Percentiles rank a stretch among this genome's conserved stretches.
Conservation (phyloP, 257 asterid species). For the Mitragyna speciosa region DNA sequence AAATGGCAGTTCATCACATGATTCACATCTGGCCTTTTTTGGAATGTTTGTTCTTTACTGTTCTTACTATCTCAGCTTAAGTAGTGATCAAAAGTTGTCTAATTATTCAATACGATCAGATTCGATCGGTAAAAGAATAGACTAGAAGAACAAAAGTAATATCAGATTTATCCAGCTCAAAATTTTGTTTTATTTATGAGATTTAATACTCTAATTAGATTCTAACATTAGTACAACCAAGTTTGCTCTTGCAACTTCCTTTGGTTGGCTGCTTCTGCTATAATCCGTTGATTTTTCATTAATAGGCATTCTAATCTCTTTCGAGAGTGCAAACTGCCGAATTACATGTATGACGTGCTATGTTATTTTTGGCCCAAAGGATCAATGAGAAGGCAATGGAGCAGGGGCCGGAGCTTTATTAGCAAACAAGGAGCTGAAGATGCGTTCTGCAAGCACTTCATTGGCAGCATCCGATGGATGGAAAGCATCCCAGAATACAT, state of each 20-base stretch:
- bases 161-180: conserved; percentile 1
- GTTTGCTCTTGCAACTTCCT: not conserved
- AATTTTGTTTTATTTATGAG: not conserved
- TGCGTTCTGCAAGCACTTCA: conserved; percentile 53
- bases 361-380: not conserved
- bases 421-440: conserved; percentile 37
- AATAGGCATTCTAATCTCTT: not conserved
- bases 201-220: not conserved
- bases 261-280: not conserved
- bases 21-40: not conserved
- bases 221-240: not conserved
- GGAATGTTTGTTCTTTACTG: not conserved
- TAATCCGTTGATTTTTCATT: too few relatives aligned
- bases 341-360: not conserved
- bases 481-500: conserved; percentile 83
- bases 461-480: conserved; percentile 92
- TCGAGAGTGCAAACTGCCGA: not conserved
- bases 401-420: conserved; percentile 40
- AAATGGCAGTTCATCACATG: not conserved
- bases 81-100: not conserved
- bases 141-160: not conserved
- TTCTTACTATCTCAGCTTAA: too few relatives aligned
- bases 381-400: conserved; percentile 36
- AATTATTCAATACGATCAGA: not conserved
- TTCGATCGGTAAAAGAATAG: not conserved